Base-by-base conservation (phyloP, 2,329 filamentous ascomycete species). In the Ophiosphaerella narmari region DNA sequence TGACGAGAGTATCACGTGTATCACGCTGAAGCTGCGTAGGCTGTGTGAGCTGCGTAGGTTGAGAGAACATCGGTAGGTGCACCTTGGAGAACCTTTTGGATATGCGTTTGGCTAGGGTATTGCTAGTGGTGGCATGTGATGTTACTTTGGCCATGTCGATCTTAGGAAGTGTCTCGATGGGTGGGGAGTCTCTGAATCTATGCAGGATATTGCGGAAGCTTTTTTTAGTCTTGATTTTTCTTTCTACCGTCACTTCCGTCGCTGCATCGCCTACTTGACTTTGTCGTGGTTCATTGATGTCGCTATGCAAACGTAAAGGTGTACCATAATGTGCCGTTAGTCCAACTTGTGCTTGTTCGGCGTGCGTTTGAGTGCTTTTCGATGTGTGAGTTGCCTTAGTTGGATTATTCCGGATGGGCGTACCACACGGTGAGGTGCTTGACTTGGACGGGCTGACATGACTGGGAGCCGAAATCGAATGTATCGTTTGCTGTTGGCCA, bases 181-280 rank as follows among this genome's bases (percentile, higher is more conserved):
- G 32, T 12, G 54, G 57, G 13, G 32, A 43, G 4, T 60, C 48
- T 12, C 53, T 57, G 7, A 29, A 29, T 34, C 42, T 62, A 8
- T 49, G 48, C 46, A 71, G 68, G 4, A 70, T 39, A n/a, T 58
- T 46, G 3, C 57, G 60, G 23, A 71, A 43, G 45, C 65, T 69
- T 21, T 53, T 58, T 47, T 66, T 65, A 5, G 53, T 32, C 26
- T 62, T 65, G 36, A 63, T 36, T 32, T 55, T 60, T 21, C 43
- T 45, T 5, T 31, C 24, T 13, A 29, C 8, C 5, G 34, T 16
- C 6, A 34, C 23, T 5, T 33, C 35, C 5, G 16, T 21, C 16
- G 41, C 14, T 6, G 26, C 37, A 9, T 29, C 9, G 14, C 34
- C 9, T 36, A 14, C 14, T n/a, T 36, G n/a, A 18, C 34, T 8